Conservation (phyloP, 192 early-diverging fungal genomes). For the Podila epicladia region DNA sequence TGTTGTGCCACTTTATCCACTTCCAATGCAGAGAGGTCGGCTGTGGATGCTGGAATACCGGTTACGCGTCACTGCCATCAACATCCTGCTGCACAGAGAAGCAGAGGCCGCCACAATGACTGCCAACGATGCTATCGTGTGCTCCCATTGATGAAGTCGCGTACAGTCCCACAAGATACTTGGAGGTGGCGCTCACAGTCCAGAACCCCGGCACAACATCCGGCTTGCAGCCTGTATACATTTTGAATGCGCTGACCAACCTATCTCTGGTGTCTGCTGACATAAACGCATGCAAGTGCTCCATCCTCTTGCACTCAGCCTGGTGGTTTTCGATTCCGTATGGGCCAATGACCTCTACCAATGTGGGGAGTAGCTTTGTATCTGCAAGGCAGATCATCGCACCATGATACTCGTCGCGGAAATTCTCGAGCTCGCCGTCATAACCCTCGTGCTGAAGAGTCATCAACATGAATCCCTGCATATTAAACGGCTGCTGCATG, state of each 20-base stretch:
- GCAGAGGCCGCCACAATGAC: neutral
- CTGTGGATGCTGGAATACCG: neutral
- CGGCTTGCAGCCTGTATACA: constrained; percentile 6
- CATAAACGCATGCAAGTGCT: constrained; percentile 13
- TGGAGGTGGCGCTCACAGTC: neutral
- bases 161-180: neutral
- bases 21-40: too few species aligned
- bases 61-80: neutral
- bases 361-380: constrained; percentile 1
- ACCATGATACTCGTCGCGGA: neutral
- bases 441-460: neutral
- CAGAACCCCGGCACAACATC: constrained; percentile 15
- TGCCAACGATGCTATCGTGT: neutral
- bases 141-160: constrained; percentile 7
- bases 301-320: constrained; percentile 7
- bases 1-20: too few species aligned
- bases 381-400: constrained; percentile 15
- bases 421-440: neutral
- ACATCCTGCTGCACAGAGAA: neutral
- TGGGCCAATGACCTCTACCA: constrained; percentile 9
- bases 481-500: constrained; percentile 10
- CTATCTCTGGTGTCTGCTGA: constrained; percentile 13
- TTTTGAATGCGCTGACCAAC: constrained; percentile 8
- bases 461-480: constrained; percentile 17
- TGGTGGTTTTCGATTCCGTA: neutral